phyloP scores from a whole-genome alignment of 2,329 filamentous ascomycete genomes.

The Alternaria sp. region DNA sequence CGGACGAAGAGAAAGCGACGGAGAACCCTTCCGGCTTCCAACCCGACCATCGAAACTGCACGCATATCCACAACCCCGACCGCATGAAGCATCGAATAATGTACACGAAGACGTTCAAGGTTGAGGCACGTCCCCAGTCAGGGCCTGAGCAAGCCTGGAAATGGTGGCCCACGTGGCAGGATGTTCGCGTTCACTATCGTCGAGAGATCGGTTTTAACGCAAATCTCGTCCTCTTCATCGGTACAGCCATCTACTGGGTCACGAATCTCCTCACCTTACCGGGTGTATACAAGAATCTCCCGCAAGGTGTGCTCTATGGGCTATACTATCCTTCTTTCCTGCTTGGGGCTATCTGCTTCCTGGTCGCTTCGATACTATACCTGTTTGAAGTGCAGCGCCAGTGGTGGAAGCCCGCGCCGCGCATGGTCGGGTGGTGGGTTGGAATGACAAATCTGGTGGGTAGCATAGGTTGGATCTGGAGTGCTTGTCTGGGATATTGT shows the following conservation, averaged over 20 bases:
- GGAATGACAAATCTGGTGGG: neutral
- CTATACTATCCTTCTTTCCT: neutral
- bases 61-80: neutral
- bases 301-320: neutral
- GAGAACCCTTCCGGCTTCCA: neutral
- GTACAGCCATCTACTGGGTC: neutral
- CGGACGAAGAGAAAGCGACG: neutral
- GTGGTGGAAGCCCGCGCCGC: neutral
- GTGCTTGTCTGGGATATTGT: neutral
- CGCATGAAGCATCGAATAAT: neutral
- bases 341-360: neutral
- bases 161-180: neutral
- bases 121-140: neutral
- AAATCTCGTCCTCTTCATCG: neutral
- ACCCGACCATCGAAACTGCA: neutral
- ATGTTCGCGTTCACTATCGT: neutral
- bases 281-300: neutral
- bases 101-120: neutral
- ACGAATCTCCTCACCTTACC: neutral
- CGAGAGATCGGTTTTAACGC: neutral
- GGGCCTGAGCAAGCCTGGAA: neutral
- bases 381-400: neutral
- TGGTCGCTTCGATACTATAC: neutral
- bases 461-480: neutral
- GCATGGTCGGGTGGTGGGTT: neutral